phyloP scores from a whole-genome alignment of 2,329 filamentous ascomycete genomes.

The Rhynchosporium secalis region DNA sequence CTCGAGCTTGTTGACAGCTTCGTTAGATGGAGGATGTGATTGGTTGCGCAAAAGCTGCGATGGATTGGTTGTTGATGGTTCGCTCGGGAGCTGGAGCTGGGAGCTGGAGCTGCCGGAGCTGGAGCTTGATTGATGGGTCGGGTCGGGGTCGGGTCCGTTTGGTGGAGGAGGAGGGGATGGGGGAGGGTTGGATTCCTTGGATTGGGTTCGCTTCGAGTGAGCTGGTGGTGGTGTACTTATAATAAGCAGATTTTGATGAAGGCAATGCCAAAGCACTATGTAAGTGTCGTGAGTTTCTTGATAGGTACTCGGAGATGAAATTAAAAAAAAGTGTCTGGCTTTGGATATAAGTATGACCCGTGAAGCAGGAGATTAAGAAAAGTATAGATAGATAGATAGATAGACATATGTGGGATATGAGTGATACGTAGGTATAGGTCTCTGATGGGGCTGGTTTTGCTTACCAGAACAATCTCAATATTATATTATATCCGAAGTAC shows the following conservation, averaged over 20 bases:
- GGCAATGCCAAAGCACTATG: not conserved
- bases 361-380: too few relatives aligned
- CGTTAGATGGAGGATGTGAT: conserved; percentile 22
- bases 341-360: too few relatives aligned
- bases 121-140: conserved; percentile 16
- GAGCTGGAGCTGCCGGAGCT: not conserved
- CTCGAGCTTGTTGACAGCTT: conserved; percentile 30
- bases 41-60: conserved; percentile 23
- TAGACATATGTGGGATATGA: too few relatives aligned
- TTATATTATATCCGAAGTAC: too few relatives aligned
- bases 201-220: not conserved
- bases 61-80: conserved; percentile 6
- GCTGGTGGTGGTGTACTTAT: conserved; percentile 1
- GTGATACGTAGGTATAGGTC: too few relatives aligned
- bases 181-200: not conserved
- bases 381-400: too few relatives aligned
- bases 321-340: too few relatives aligned
- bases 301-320: not conserved
- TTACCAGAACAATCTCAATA: too few relatives aligned
- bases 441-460: too few relatives aligned
- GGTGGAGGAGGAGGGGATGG: not conserved
- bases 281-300: not conserved
- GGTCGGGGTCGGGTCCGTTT: not conserved
- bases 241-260: not conserved
- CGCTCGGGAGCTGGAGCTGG: too few relatives aligned